Evolutionary conservation across 2,329 filamentous ascomycete species (phyloP).

Genomic region (Ascomycota sp.): DNA sequence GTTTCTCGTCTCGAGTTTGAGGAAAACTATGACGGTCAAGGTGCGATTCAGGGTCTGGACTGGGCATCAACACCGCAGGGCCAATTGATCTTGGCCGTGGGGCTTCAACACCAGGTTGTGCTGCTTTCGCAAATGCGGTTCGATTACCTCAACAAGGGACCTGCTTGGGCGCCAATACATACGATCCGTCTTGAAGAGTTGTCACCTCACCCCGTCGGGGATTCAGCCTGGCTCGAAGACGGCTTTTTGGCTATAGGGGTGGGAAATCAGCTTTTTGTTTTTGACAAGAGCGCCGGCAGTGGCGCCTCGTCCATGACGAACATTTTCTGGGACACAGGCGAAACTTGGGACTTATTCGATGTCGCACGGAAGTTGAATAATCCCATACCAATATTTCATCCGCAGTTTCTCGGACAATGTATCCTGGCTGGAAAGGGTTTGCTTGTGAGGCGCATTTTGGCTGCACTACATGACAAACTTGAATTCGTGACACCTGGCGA

Average conservation of each 20-base stretch:
- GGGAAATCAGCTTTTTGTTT: conserved; percentile 76
- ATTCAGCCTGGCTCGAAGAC: conserved; percentile 74
- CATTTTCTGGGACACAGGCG: conserved; percentile 22
- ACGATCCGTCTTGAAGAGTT: conserved; percentile 62
- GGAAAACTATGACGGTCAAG: conserved; percentile 47
- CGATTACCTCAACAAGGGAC: conserved; percentile 69
- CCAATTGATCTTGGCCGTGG: conserved; percentile 77
- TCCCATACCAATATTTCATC: conserved; percentile 74
- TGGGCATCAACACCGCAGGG: conserved; percentile 84
- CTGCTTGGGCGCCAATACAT: conserved; percentile 71
- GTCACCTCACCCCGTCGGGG: conserved; percentile 75
- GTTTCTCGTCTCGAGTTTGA: conserved; percentile 64
- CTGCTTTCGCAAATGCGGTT: conserved; percentile 74
- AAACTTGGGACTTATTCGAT: conserved; percentile 51
- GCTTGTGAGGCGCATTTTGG: conserved; percentile 49
- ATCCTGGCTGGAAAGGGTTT: conserved; percentile 56
- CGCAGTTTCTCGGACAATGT: conserved; percentile 71
- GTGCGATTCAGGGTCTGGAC: conserved; percentile 66
- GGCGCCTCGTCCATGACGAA: conserved; percentile 34
- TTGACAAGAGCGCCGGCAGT: conserved; percentile 51
- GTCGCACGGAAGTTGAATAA: conserved; percentile 69
- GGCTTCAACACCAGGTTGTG: conserved; percentile 67
- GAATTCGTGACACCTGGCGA: conserved; percentile 74
- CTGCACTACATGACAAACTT: conserved; percentile 49
- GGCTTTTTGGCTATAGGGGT: conserved; percentile 72